These are phyloP conservation scores for Starmera caribaea DNA, from an alignment of 805 yeast species.

Conservation along the genomic window DNA sequence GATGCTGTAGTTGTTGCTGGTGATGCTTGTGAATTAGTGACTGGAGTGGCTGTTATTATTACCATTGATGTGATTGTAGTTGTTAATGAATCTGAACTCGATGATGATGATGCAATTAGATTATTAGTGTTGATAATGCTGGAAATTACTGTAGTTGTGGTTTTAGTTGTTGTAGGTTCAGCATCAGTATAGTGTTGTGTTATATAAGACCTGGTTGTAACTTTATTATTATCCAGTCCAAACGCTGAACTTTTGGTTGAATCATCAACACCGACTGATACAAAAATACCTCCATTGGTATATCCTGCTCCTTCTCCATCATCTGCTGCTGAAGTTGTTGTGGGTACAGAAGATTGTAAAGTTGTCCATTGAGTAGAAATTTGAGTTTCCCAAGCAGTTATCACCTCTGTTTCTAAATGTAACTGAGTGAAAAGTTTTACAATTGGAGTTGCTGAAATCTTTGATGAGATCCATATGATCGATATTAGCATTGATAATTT, in stretches of 20 bases:
- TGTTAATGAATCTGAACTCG: conserved; percentile 1
- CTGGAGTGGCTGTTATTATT: neutral
- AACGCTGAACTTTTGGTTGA: too few relatives aligned
- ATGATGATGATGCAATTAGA: conserved; percentile 7
- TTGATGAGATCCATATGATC: too few relatives aligned
- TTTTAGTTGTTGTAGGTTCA: conserved; percentile 12
- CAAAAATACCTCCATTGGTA: too few relatives aligned
- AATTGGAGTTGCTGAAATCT: too few relatives aligned
- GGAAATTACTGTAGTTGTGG: neutral
- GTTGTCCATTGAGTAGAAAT: neutral
- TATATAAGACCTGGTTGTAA: conserved; percentile 1
- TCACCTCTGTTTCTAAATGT: neutral
- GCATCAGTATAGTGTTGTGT: conserved; percentile 4
- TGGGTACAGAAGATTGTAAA: too few relatives aligned
- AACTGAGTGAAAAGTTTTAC: too few relatives aligned
- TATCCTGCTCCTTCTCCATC: too few relatives aligned
- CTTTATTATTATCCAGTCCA: neutral
- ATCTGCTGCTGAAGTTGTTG: too few relatives aligned
- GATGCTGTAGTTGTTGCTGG: conserved; percentile 1
- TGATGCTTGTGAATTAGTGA: neutral
- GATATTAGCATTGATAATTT: too few relatives aligned
- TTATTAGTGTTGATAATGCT: conserved; percentile 3
- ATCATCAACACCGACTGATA: too few relatives aligned
- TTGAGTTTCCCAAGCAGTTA: neutral
- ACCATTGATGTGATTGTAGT: conserved; percentile 1